Conservation (phyloP, 257 asterid genomes). For the Solanum arcanum region DNA sequence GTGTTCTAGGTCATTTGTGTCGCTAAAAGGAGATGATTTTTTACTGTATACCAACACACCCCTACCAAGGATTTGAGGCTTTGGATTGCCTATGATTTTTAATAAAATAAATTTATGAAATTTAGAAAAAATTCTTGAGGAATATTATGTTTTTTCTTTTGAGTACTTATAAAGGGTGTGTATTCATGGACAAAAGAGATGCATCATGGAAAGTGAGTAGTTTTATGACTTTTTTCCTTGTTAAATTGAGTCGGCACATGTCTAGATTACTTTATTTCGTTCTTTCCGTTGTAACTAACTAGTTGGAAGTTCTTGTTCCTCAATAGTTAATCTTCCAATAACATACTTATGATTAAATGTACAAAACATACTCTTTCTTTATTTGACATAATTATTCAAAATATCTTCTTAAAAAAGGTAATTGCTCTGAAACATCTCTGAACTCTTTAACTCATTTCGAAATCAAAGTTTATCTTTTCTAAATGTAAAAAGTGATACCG, state of each 20-base stretch:
- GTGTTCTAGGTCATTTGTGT: not conserved
- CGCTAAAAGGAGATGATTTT: not conserved
- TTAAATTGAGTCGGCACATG: not conserved
- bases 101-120: not conserved
- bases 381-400: too few relatives aligned
- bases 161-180: not conserved
- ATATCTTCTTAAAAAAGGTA: too few relatives aligned
- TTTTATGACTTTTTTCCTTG: not conserved
- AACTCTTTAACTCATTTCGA: too few relatives aligned
- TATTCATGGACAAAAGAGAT: not conserved
- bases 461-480: too few relatives aligned
- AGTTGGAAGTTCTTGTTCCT: not conserved
- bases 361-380: too few relatives aligned
- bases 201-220: not conserved
- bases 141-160: not conserved
- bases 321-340: not conserved
- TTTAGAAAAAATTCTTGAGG: not conserved
- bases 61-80: not conserved
- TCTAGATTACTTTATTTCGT: not conserved
- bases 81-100: not conserved
- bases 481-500: too few relatives aligned
- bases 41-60: not conserved
- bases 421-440: too few relatives aligned
- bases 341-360: too few relatives aligned
- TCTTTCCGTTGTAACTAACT: not conserved